A percentile compares a stretch with the other conserved stretches of the same genome.
phyloP scores from a whole-genome alignment of 768 basidiomycete genomes.

The Rhizopogon sp. region DNA sequence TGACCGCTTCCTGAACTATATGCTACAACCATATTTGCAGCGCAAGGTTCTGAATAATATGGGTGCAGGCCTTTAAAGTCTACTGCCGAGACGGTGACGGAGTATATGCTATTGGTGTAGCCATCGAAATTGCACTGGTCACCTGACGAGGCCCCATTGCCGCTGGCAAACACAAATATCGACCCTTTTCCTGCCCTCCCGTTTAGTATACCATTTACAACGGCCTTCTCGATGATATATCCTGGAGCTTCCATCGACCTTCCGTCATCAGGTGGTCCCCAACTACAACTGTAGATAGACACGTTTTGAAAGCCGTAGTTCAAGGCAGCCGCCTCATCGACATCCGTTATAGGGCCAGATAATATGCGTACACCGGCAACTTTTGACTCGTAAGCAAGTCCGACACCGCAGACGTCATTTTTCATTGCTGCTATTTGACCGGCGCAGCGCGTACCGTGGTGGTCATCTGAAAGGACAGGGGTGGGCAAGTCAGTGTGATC shows the following conservation, averaged over 20 bases:
- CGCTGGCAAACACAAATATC: conserved; percentile 95
- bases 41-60: conserved; percentile 96
- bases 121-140: conserved; percentile 99
- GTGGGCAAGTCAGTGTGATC: conserved; percentile 85
- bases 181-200: conserved; percentile 89
- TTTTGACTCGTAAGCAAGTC: conserved; percentile 87
- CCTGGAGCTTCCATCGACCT: conserved; percentile 91
- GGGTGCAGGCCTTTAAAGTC: conserved; percentile 93
- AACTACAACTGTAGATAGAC: conserved; percentile 93
- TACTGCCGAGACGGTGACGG: conserved; percentile 92
- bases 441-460: conserved; percentile 96
- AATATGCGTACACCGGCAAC: conserved; percentile 95
- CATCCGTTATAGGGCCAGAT: conserved; percentile 90
- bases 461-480: conserved; percentile 85
- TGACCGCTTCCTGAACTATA: conserved; percentile 94
- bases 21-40: conserved; percentile 94
- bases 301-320: conserved; percentile 93
- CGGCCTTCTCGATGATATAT: conserved; percentile 87
- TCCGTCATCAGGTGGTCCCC: conserved; percentile 98
- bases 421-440: conserved; percentile 93
- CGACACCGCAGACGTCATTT: conserved; percentile 92
- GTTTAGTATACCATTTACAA: conserved; percentile 89
- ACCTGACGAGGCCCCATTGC: conserved; percentile 85
- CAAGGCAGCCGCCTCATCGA: conserved; percentile 91
- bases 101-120: conserved; percentile 97